phyloP scores from a whole-genome alignment of 2,329 filamentous ascomycete genomes.

The Stachybotrys echinatus region DNA sequence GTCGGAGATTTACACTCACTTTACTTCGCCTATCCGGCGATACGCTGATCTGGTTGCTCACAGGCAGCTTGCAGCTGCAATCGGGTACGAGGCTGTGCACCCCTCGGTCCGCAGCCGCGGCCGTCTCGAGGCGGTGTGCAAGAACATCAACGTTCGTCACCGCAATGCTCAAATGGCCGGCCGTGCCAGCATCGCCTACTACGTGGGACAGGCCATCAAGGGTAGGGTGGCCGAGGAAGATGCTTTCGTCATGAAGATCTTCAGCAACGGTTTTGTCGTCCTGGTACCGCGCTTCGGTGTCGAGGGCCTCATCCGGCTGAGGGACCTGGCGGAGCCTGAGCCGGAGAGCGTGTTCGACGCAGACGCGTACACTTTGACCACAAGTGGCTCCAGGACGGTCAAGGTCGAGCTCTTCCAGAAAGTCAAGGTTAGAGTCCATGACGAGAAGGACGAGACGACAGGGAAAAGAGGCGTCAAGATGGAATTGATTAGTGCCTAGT shows the following conservation, averaged over 20 bases:
- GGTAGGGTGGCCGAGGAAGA: constrained; percentile 73
- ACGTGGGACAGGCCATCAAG: constrained; percentile 93
- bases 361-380: constrained; percentile 73
- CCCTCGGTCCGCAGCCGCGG: constrained; percentile 73
- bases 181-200: constrained; percentile 92
- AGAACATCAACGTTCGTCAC: constrained; percentile 96
- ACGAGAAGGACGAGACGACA: constrained; percentile 91
- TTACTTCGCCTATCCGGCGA: constrained; percentile 92
- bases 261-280: constrained; percentile 95
- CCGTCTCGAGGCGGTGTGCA: constrained; percentile 88
- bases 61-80: constrained; percentile 89
- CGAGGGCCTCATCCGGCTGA: constrained; percentile 80
- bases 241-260: constrained; percentile 94
- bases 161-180: constrained; percentile 96
- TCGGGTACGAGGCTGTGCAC: constrained; percentile 86
- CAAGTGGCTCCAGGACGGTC: constrained; percentile 48
- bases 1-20: constrained; percentile 96
- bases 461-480: constrained; percentile 89
- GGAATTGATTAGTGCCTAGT: constrained; percentile 46
- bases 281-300: constrained; percentile 95
- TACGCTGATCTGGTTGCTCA: constrained; percentile 97
- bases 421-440: constrained; percentile 81
- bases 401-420: constrained; percentile 85
- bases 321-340: constrained; percentile 74
- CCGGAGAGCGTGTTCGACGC: constrained; percentile 79